phyloP scores from a whole-genome alignment of 2,329 filamentous ascomycete genomes.

The Hypoxylon sp. region DNA sequence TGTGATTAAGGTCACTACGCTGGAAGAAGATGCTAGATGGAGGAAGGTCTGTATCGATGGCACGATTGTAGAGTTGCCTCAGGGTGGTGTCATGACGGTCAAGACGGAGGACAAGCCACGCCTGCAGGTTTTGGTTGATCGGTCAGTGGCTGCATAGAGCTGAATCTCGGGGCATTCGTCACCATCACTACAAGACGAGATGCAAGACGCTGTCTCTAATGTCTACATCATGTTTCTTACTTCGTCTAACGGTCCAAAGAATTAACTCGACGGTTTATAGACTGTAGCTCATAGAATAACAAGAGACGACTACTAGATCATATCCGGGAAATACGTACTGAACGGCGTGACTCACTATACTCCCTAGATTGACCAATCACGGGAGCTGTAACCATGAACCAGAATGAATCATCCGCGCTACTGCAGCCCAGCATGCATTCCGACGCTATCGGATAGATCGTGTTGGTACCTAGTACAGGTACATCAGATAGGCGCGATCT shows the following conservation, averaged over 20 bases:
- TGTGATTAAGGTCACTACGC: conserved; percentile 75
- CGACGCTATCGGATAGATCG: conserved; percentile 23
- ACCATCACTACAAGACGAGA: neutral
- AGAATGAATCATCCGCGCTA: conserved; percentile 52
- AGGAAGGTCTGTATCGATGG: conserved; percentile 93
- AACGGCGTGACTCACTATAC: conserved; percentile 25
- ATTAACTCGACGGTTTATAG: neutral
- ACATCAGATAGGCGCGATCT: conserved; percentile 1
- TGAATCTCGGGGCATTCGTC: neutral
- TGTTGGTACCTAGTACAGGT: conserved; percentile 11
- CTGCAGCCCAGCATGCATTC: conserved; percentile 28
- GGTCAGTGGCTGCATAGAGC: conserved; percentile 40
- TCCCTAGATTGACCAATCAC: conserved; percentile 43
- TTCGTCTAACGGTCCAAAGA: neutral
- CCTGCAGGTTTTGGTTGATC: conserved; percentile 63
- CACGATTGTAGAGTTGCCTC: conserved; percentile 81
- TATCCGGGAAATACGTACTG: neutral
- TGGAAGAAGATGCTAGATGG: conserved; percentile 80
- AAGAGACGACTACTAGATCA: neutral
- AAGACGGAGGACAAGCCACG: conserved; percentile 61
- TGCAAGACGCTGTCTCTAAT: neutral
- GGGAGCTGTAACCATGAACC: conserved; percentile 26
- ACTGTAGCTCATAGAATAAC: neutral
- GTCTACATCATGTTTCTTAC: neutral
- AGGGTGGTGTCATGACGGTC: conserved; percentile 79